A percentile compares a stretch with the other conserved stretches of the same genome.
Evolutionary conservation across 768 basidiomycete species (phyloP).

Genomic region (Suillus sp.): DNA sequence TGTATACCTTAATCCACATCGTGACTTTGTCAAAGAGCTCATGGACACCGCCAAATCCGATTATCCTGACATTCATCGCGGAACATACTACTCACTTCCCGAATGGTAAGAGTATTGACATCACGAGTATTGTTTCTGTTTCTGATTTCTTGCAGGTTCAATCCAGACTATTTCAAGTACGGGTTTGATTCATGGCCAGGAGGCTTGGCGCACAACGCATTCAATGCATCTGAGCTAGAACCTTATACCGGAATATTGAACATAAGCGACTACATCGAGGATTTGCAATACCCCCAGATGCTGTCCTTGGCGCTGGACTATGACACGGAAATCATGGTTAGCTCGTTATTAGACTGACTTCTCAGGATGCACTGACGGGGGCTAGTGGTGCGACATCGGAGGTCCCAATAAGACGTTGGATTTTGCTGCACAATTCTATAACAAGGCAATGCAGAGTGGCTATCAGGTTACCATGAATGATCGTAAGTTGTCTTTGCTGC

Average conservation of each 20-base stretch:
- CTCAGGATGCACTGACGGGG: conserved; percentile 14
- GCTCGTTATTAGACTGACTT: conserved; percentile 12
- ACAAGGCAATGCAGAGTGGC: conserved; percentile 41
- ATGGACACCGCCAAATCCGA: conserved; percentile 50
- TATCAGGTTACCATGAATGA: conserved; percentile 52
- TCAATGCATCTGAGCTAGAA: conserved; percentile 47
- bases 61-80: conserved; percentile 53
- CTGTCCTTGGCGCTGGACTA: conserved; percentile 47
- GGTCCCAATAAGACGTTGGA: conserved; percentile 48
- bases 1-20: conserved; percentile 49
- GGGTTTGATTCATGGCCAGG: conserved; percentile 57
- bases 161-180: conserved; percentile 52
- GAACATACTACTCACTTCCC: conserved; percentile 59
- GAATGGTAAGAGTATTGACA: conserved; percentile 43
- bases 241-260: conserved; percentile 54
- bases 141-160: conserved; percentile 44
- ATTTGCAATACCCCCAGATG: conserved; percentile 56
- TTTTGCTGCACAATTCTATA: conserved; percentile 49
- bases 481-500: conserved; percentile 27
- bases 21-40: conserved; percentile 54
- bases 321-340: conserved; percentile 56
- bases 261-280: conserved; percentile 54
- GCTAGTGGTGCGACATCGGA: conserved; percentile 60
- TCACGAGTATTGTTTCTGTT: background rate
- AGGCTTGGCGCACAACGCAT: conserved; percentile 53